Percentiles rank a stretch among this genome's conserved stretches.
Evolutionary conservation across 73 alveolate species (phyloP).

Genomic region (Paramecium sonneborni): DNA sequence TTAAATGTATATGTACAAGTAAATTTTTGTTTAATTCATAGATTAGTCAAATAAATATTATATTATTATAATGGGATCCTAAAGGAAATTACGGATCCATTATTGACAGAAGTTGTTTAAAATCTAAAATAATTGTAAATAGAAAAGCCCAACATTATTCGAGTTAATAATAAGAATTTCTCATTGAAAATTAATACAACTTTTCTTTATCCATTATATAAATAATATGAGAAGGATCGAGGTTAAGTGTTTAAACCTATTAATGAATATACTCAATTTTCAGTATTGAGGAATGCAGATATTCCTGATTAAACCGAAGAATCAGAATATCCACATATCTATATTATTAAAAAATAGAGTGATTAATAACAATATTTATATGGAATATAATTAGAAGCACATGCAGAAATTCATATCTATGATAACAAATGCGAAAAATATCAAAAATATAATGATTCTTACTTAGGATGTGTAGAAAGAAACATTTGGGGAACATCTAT

Average conservation of each 20-base stretch:
- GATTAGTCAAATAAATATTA: conserved; percentile 16
- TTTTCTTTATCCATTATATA: background rate
- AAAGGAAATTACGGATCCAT: conserved; percentile 28
- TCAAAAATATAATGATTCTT: conserved; percentile 31
- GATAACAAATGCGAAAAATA: conserved; percentile 14
- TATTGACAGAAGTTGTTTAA: background rate
- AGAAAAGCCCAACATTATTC: background rate
- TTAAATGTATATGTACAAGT: conserved; percentile 49
- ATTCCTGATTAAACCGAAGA: conserved; percentile 8
- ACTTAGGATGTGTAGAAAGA: conserved; percentile 65
- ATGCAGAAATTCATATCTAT: background rate
- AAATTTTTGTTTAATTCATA: background rate
- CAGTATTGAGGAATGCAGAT: conserved; percentile 30
- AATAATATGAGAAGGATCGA: conserved; percentile 23
- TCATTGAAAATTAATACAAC: conserved; percentile 27
- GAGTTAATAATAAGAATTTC: background rate
- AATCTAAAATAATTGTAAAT: background rate
- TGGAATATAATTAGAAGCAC: conserved; percentile 25
- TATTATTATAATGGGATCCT: conserved; percentile 32
- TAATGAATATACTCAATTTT: background rate
- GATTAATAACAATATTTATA: background rate
- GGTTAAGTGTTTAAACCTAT: background rate
- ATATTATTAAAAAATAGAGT: background rate
- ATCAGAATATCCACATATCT: conserved; percentile 41
- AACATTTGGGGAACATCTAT: conserved; percentile 84